Base-by-base conservation (phyloP, 805 yeast genomes). In the Hyphopichia homilentoma region DNA sequence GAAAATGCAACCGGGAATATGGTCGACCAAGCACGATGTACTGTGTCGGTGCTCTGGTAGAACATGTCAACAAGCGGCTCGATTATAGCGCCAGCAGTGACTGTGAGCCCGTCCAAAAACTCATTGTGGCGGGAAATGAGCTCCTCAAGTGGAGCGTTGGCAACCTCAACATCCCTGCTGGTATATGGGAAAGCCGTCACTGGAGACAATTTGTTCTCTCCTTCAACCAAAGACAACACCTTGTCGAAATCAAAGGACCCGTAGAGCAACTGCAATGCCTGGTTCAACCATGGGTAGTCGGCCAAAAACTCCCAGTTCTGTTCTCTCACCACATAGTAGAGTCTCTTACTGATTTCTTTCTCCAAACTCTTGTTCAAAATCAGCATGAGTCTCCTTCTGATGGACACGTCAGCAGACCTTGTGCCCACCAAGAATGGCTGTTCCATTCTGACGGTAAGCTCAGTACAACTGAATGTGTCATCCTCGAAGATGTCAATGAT, bases 241-340 rank as follows among this genome's bases (percentile, higher is more conserved):
- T 71, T 64, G 1, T 71, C 70, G 24, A 56, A 57, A 36, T 81
- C 81, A 43, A 85, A 79, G 0, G 95, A 71, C 0, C 93, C 95
- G 49, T 82, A 86, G 5, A 93, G 59, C 18, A 94, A 59, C 51
- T 89, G 96, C 13, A 86, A 66, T 0, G 96, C 97, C 55, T 90
- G 97, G 53, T 87, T 87, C 40, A 90, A 61, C 98, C 98, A 93
- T 25, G 88, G 84, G 47, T 84, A 84, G 44, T 93, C 98, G 1
- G 95, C 89, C 23, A 93, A 64, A 43, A 76, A 83, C 52, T 93
- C 99, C 99, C 99, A 93, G 49, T 87, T 90, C 54, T 93, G 99
- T 48, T 93, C 97, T 23, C 90, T 68, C n/a, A 94, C 74, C 6
- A 90, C 81, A 46, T 94, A 94, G 42, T 81, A 79, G 21, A 93